phyloP scores from a whole-genome alignment of 1,284 basidiomycete species.

The Irpex rosettiformis region DNA sequence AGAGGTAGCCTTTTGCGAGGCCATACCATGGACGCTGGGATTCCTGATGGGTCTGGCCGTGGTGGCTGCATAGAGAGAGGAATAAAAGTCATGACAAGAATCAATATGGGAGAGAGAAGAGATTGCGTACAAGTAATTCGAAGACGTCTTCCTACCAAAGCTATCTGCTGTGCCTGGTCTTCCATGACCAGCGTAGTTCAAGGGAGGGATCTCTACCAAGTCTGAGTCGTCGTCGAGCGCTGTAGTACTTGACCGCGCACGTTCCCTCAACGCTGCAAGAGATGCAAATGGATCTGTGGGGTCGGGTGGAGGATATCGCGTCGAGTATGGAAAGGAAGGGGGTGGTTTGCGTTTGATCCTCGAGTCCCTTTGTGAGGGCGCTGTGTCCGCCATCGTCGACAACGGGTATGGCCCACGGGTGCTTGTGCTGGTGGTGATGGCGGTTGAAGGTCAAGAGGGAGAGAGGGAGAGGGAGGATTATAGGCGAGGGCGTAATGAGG shows the following conservation, averaged over 20 bases:
- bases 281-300: constrained; percentile 53
- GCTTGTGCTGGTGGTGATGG: not conserved
- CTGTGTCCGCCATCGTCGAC: constrained; percentile 1
- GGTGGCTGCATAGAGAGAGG: not conserved
- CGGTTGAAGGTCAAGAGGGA: not conserved
- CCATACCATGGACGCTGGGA: constrained; percentile 17
- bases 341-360: constrained; percentile 46
- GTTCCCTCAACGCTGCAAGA: constrained; percentile 43
- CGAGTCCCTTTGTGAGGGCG: not conserved
- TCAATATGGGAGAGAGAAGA: not conserved
- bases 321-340: constrained; percentile 37
- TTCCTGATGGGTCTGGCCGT: not conserved
- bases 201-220: not conserved
- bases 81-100: not conserved
- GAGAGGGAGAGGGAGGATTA: not conserved
- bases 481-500: not conserved
- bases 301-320: constrained; percentile 50
- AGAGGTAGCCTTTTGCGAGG: constrained; percentile 23
- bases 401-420: not conserved
- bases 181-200: not conserved
- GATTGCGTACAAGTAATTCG: not conserved
- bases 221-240: constrained; percentile 14
- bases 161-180: not conserved
- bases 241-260: constrained; percentile 30
- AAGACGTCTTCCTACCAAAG: not conserved